Evolutionary conservation across 805 yeast genomes (phyloP).

Genomic region (Candida corydali): DNA sequence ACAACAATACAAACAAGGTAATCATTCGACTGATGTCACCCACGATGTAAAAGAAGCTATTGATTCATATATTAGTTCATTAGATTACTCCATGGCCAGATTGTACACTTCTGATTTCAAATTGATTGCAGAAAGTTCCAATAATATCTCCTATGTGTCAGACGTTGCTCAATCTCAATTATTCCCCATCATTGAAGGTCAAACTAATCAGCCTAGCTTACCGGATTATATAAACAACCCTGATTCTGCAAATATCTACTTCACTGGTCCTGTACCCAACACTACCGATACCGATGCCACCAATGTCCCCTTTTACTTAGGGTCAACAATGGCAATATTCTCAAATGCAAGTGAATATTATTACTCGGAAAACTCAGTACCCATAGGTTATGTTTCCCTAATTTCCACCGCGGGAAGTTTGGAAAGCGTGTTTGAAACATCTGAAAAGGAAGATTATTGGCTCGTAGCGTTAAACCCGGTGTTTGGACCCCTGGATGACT

Average conservation of each 20-base stretch:
- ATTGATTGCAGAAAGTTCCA: conserved; percentile 37
- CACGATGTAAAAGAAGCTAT: conserved; percentile 42
- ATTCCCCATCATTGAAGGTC: background rate
- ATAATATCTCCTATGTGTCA: conserved; percentile 22
- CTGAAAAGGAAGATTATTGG: background rate
- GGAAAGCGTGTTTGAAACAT: background rate
- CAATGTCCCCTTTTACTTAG: background rate
- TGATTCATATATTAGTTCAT: conserved; percentile 59
- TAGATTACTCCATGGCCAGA: conserved; percentile 60
- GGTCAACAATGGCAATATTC: conserved; percentile 5
- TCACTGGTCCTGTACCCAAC: conserved; percentile 3
- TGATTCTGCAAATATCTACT: background rate
- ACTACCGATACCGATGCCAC: background rate
- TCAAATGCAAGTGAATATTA: background rate
- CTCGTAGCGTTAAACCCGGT: conserved; percentile 2
- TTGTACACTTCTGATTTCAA: conserved; percentile 59
- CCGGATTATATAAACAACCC: background rate
- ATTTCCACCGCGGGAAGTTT: conserved; percentile 4
- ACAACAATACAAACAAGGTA: conserved; percentile 68
- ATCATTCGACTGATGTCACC: conserved; percentile 44
- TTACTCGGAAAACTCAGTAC: background rate
- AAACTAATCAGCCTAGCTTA: background rate
- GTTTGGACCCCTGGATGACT: background rate
- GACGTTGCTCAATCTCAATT: conserved; percentile 13
- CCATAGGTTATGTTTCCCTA: conserved; percentile 3